Evolutionary conservation across 164 flowering plant species (phyloP).

Genomic region (Stephania cephalantha): DNA sequence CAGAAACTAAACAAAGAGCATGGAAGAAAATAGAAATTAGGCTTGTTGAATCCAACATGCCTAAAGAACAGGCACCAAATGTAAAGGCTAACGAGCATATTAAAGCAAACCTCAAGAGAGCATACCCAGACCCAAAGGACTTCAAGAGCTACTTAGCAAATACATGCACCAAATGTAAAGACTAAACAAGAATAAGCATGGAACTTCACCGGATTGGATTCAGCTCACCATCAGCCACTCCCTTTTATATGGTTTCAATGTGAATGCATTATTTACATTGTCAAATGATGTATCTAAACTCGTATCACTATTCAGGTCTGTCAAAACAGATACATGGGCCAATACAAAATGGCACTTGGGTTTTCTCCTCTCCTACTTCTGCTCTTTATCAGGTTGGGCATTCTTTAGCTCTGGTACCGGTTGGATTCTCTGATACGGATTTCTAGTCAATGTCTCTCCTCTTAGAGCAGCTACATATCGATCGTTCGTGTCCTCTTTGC

Average conservation of each 20-base stretch:
- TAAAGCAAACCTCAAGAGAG: too few species aligned
- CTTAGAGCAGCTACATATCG: slow-evolving; percentile 86
- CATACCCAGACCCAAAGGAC: too few species aligned
- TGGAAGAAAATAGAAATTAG: too few species aligned
- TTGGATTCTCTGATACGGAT: slow-evolving; percentile 84
- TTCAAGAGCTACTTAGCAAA: too few species aligned
- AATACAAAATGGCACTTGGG: not conserved
- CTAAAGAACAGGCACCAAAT: too few species aligned
- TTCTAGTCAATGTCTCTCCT: slow-evolving; percentile 87
- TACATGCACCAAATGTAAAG: not conserved
- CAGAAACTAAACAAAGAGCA: too few species aligned
- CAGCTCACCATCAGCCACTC: too few species aligned
- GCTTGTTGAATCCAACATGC: too few species aligned
- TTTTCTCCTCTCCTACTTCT: not conserved
- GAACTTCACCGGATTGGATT: not conserved
- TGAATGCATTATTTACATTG: not conserved
- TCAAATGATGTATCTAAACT: not conserved
- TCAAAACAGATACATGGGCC: not conserved
- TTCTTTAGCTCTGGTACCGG: slow-evolving; percentile 45
- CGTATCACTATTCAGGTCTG: not conserved
- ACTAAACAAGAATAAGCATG: not conserved
- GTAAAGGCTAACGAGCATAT: too few species aligned
- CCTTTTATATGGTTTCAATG: too few species aligned
- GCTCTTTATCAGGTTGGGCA: slow-evolving; percentile 17
- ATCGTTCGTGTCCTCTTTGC: slow-evolving; percentile 88